phyloP scores from a whole-genome alignment of 1,284 basidiomycete species.

The Earliella scabrosa region DNA sequence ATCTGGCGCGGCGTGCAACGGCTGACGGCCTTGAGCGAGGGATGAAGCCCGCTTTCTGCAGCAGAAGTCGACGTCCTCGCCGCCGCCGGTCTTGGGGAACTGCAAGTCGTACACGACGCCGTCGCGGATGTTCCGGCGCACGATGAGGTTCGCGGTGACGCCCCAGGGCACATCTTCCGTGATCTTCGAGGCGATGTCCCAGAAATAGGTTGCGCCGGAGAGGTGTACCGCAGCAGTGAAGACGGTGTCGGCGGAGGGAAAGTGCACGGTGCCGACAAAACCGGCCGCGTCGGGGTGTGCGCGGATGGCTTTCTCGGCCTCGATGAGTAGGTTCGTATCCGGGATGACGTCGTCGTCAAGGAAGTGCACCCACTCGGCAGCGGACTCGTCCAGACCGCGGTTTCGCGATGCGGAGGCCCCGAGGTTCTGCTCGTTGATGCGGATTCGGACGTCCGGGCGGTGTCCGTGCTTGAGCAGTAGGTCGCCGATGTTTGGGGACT shows the following conservation, averaged over 20 bases:
- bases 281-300: conserved; percentile 51
- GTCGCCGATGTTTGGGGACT: conserved; percentile 40
- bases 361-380: conserved; percentile 55
- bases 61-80: conserved; percentile 67
- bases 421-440: conserved; percentile 45
- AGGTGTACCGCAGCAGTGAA: conserved; percentile 60
- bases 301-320: conserved; percentile 53
- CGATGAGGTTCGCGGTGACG: conserved; percentile 62
- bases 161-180: conserved; percentile 60
- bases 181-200: conserved; percentile 61
- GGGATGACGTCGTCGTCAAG: conserved; percentile 63
- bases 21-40: conserved; percentile 39
- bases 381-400: conserved; percentile 49
- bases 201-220: conserved; percentile 62
- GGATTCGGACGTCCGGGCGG: conserved; percentile 52
- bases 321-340: conserved; percentile 45
- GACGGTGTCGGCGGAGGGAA: conserved; percentile 51
- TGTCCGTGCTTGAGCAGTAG: conserved; percentile 41
- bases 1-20: conserved; percentile 52
- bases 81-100: conserved; percentile 68
- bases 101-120: conserved; percentile 46
- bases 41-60: conserved; percentile 41
- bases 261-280: conserved; percentile 54
- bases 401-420: conserved; percentile 57
- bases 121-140: conserved; percentile 49